Evolutionary conservation across 2,329 filamentous ascomycete species (phyloP).

Genomic region (Calonectria honghensis): DNA sequence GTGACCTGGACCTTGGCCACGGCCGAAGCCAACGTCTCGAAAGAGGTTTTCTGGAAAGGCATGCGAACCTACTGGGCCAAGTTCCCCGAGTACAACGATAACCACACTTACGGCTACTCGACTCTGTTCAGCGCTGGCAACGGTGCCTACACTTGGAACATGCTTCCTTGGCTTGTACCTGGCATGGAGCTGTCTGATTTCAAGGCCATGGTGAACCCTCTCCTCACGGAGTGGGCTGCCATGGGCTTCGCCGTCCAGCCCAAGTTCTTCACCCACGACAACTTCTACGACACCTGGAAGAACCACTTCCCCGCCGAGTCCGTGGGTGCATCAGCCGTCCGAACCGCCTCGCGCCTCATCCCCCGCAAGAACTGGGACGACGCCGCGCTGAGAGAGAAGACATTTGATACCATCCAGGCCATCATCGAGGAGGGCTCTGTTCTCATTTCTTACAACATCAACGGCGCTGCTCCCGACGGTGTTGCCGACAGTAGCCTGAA

Average conservation of each 20-base stretch:
- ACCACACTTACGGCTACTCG: slow-evolving; percentile 56
- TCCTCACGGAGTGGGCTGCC: slow-evolving; percentile 56
- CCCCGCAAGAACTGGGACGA: slow-evolving; percentile 58
- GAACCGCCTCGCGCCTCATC: slow-evolving; percentile 64
- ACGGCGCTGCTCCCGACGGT: slow-evolving; percentile 43
- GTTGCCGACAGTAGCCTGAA: slow-evolving; percentile 60
- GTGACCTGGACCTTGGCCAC: slow-evolving; percentile 61
- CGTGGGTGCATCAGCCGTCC: slow-evolving; percentile 48
- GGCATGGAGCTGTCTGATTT: slow-evolving; percentile 58
- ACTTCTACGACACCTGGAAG: slow-evolving; percentile 62
- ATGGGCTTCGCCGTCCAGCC: slow-evolving; percentile 55
- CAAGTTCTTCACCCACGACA: slow-evolving; percentile 59
- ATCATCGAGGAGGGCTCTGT: slow-evolving; percentile 50
- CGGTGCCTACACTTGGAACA: slow-evolving; percentile 55
- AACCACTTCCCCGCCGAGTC: slow-evolving; percentile 61
- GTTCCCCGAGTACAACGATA: slow-evolving; percentile 57
- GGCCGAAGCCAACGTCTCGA: slow-evolving; percentile 52
- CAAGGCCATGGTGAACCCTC: slow-evolving; percentile 57
- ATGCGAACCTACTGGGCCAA: slow-evolving; percentile 58
- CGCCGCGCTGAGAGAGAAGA: slow-evolving; percentile 43
- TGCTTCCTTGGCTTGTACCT: slow-evolving; percentile 61
- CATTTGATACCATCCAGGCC: slow-evolving; percentile 46
- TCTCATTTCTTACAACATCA: slow-evolving; percentile 53
- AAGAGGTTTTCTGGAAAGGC: slow-evolving; percentile 59
- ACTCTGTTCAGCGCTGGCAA: slow-evolving; percentile 41